Base-by-base conservation (phyloP, 2,329 filamentous ascomycete species). In the Colletotrichum tropicicola region DNA sequence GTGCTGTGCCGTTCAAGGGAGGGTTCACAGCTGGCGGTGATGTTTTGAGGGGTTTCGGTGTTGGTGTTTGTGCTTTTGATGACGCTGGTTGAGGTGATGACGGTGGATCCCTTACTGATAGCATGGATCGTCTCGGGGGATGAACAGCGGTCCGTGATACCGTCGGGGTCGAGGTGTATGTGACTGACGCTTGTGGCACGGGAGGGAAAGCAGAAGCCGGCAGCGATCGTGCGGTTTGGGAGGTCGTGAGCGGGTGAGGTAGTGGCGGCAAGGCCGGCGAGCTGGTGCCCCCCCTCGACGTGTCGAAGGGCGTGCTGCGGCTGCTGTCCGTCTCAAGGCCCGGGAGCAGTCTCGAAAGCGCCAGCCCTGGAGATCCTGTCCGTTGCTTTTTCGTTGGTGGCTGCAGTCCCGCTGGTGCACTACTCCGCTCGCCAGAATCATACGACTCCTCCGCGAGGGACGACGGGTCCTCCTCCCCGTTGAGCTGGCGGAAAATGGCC, bases 361-460 rank as follows among this genome's bases (percentile, higher is more conserved):
- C 13, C n/a, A 43, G 57, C 2, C 49, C 15, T 1, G 61, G 49
- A 6, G 61, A 65, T 5, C 13, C n/a, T 1, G 25, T 62, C n/a
- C 56, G 44, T 30, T 43, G 65, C 27, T 59, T 68, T 35, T 68
- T 68, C 13, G 9, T 6, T n/a, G 51, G 51, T 8, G 52, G 64
- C 25, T 67, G 19, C 19, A 28, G 21, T 10, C 13, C 13, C 7
- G 13, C 10, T 6, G 28, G 2, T 5, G 12, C 43, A 10, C 1
- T 28, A 12, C 35, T 49, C 25, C 13, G 5, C 35, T 59, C 64
- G 19, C 37, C 51, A 6, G 44, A 61, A 21, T 62, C 57, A 25
- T 41, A 62, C 9, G 45, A 54, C 4, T 28, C 52, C 23, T 65
- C 61, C 0, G 43, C 48, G 5, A 35, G 37, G 4, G 47, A 32